These are phyloP conservation scores for Boechera retrofracta DNA, from an alignment of 345 rosid species.

Conservation along the genomic window DNA sequence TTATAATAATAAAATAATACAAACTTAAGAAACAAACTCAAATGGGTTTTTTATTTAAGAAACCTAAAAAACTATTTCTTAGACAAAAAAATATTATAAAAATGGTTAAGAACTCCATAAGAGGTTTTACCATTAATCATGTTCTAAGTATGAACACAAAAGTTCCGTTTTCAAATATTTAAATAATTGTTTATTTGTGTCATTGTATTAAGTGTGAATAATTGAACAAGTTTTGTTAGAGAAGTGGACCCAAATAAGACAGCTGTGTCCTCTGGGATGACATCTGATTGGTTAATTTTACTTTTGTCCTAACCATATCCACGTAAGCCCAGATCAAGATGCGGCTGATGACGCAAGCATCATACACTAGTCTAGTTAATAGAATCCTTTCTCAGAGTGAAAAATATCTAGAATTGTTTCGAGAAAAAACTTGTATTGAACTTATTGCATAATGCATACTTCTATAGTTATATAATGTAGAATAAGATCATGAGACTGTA, in stretches of 20 bases:
- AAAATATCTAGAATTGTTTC: neutral
- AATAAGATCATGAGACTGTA: constrained; percentile 1
- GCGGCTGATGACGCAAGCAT: constrained; percentile 44
- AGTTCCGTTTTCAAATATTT: constrained; percentile 26
- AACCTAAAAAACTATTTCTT: too few relatives aligned
- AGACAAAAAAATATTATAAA: too few relatives aligned
- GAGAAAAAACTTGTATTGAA: neutral
- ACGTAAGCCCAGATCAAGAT: constrained; percentile 44
- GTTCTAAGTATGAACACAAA: constrained; percentile 48
- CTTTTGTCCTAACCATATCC: constrained; percentile 49
- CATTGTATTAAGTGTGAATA: constrained; percentile 36
- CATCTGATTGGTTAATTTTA: constrained; percentile 46
- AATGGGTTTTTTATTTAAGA: too few relatives aligned
- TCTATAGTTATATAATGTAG: neutral
- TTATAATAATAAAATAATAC: too few relatives aligned
- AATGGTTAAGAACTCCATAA: too few relatives aligned
- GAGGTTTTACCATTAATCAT: too few relatives aligned
- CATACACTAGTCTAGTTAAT: constrained; percentile 1
- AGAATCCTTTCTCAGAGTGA: neutral
- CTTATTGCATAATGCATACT: neutral
- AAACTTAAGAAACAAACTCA: too few relatives aligned
- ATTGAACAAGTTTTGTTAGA: constrained; percentile 44
- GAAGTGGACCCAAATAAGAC: constrained; percentile 47
- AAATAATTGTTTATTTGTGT: constrained; percentile 18
- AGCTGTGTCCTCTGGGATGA: constrained; percentile 44